These are phyloP conservation scores for Suhomyces maxii DNA, from an alignment of 1,139 yeast species.

Conservation along the genomic window DNA sequence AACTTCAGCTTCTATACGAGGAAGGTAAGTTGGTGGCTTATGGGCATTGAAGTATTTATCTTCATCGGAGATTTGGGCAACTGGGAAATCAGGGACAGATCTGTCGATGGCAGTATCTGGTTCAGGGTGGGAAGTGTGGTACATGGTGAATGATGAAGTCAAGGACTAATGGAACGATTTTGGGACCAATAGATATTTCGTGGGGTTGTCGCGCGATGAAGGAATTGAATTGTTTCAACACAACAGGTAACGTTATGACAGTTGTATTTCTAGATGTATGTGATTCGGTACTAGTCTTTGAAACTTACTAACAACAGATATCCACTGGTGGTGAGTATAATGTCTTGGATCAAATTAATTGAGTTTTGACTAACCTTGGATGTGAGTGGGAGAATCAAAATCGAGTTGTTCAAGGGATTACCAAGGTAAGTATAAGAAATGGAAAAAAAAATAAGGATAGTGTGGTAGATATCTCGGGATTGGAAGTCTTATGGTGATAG, in stretches of 20 bases:
- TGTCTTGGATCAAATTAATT: no score
- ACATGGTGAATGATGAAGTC: conserved; percentile 11
- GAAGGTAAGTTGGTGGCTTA: conserved; percentile 71
- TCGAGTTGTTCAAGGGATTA: conserved; percentile 41
- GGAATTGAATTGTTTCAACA: background rate
- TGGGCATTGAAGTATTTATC: conserved; percentile 71
- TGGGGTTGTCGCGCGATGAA: background rate
- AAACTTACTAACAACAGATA: conserved; percentile 19
- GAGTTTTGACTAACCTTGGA: background rate
- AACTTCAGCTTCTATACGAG: conserved; percentile 57
- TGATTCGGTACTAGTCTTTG: background rate
- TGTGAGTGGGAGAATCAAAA: conserved; percentile 32
- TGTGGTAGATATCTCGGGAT: no score
- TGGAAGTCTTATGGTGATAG: background rate
- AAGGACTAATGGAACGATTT: background rate
- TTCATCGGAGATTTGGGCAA: conserved; percentile 74
- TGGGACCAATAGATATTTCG: background rate
- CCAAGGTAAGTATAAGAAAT: conserved; percentile 33
- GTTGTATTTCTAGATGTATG: conserved; percentile 42
- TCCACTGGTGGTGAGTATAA: conserved; percentile 22
- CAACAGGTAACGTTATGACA: conserved; percentile 19
- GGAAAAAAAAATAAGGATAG: background rate
- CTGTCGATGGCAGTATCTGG: conserved; percentile 78
- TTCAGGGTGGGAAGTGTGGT: conserved; percentile 70
- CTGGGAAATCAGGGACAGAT: conserved; percentile 70